phyloP scores from a whole-genome alignment of 129 eudicot genomes.

The Tagetes patula region DNA sequence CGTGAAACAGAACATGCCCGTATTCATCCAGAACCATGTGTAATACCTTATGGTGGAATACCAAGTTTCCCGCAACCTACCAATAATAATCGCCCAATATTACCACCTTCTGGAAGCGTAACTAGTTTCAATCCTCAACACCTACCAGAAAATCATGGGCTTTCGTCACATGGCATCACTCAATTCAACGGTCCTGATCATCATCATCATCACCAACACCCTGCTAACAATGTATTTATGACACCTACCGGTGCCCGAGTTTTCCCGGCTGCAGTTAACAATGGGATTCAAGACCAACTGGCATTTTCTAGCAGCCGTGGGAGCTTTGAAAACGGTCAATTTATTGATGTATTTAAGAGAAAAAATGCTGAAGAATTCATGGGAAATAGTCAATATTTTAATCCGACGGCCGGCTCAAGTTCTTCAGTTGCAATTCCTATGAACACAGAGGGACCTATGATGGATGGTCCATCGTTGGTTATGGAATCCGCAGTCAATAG shows the following conservation, averaged over 20 bases:
- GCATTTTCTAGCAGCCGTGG: constrained; percentile 52
- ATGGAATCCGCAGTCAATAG: constrained; percentile 48
- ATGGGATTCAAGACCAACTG: constrained; percentile 54
- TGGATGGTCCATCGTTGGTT: constrained; percentile 33
- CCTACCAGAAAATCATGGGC: constrained; percentile 56
- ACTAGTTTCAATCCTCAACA: constrained; percentile 48
- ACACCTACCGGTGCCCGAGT: constrained; percentile 54
- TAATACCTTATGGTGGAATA: constrained; percentile 44
- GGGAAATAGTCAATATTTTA: constrained; percentile 40
- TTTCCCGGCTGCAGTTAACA: constrained; percentile 55
- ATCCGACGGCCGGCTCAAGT: constrained; percentile 63
- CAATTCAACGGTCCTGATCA: constrained; percentile 46
- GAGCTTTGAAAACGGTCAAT: constrained; percentile 41
- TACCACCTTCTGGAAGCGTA: constrained; percentile 54
- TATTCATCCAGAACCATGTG: constrained; percentile 60
- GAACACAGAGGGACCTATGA: constrained; percentile 44
- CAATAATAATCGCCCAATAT: constrained; percentile 34
- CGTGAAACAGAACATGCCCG: constrained; percentile 52
- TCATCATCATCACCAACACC: constrained; percentile 33
- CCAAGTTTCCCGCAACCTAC: constrained; percentile 54
- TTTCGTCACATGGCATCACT: constrained; percentile 48
- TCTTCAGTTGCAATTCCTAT: constrained; percentile 54
- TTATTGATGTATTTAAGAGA: constrained; percentile 67
- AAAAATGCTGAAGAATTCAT: constrained; percentile 58
- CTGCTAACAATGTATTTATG: constrained; percentile 37